Evolutionary conservation across 2,329 filamentous ascomycete species (phyloP), one percentile per base, ranked within the genome.

Genomic region (Calycina marina): DNA sequence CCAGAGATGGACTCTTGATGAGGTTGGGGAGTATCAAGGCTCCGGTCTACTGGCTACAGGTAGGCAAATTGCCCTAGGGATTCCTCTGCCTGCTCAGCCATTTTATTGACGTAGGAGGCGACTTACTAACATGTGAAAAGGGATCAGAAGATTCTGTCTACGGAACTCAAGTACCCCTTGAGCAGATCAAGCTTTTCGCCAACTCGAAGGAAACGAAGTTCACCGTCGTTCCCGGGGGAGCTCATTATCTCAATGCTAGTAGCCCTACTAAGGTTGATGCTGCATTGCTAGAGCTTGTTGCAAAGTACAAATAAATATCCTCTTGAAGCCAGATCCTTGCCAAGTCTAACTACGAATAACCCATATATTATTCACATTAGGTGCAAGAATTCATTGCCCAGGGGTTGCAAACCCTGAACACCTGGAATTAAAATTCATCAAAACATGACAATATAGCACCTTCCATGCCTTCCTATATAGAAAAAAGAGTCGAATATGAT

Each of bases 41-140:
- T 34, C 63, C 64, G 1, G 60, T 68, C 11, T 57, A 62, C 40
- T 68, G 63, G 64, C 51, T 68, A 11, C 63, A 67, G 46, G 62
- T 65, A 39, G 42, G 54, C 34, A 28, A n/a, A 12, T 27, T 32
- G 18, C 9, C n/a, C 18, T 16, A 10, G 4, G 9, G 5, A 8
- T 9, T 15, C 20, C 10, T 6, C 13, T 29, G 32, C 17, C 8
- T 8, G 10, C 11, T 22, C 32, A 22, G 17, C 22, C 3, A 15
- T 14, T 28, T 6, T n/a, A n/a, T n/a, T n/a, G n/a, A n/a, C n/a
- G n/a, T n/a, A n/a, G n/a, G n/a, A 31, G 24, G 12, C 29, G 20
- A 31, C 14, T 5, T n/a, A 10, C 25, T 32, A 18, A 14, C 9
- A 15, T 3, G 10, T 8, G 26, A 14, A 24, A n/a, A 66, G 63